Percentiles rank a stretch among this genome's conserved stretches.
These are phyloP conservation scores for Gremmenia infestans DNA, from an alignment of 2,329 filamentous ascomycete species.

Conservation along the genomic window DNA sequence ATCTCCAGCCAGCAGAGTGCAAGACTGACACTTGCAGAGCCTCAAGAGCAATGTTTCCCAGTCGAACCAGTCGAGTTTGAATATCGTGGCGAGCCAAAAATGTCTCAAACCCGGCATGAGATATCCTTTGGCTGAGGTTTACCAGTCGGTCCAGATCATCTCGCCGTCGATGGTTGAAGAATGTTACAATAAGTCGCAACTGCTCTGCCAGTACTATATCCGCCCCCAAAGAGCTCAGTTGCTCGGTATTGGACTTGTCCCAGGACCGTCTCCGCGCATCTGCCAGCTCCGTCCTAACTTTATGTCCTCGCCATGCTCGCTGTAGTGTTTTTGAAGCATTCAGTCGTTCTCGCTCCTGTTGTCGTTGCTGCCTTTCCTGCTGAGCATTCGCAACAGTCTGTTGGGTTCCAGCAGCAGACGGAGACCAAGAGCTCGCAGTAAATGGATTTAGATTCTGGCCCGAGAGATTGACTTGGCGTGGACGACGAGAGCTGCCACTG, in stretches of 20 bases:
- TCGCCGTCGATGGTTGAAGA: slow-evolving; percentile 40
- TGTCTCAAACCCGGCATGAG: slow-evolving; percentile 30
- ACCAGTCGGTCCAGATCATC: slow-evolving; percentile 47
- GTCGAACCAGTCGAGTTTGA: slow-evolving; percentile 18
- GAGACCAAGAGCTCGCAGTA: slow-evolving; percentile 54
- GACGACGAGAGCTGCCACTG: slow-evolving; percentile 78
- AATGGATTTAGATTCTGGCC: slow-evolving; percentile 81
- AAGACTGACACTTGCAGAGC: slow-evolving; percentile 26
- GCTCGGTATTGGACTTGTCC: slow-evolving; percentile 51
- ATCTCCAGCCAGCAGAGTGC: background rate
- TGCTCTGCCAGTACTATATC: slow-evolving; percentile 37
- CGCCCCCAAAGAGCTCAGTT: slow-evolving; percentile 15
- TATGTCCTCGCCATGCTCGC: slow-evolving; percentile 75
- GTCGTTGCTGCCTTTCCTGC: slow-evolving; percentile 74
- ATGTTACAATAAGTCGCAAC: slow-evolving; percentile 44
- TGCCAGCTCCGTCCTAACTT: slow-evolving; percentile 53
- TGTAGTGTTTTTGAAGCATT: slow-evolving; percentile 73
- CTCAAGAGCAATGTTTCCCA: slow-evolving; percentile 23
- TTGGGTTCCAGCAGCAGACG: slow-evolving; percentile 59
- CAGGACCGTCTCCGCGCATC: slow-evolving; percentile 54
- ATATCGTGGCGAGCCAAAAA: slow-evolving; percentile 29
- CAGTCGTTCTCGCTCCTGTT: slow-evolving; percentile 72
- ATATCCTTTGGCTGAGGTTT: slow-evolving; percentile 33
- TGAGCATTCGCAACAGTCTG: slow-evolving; percentile 81
- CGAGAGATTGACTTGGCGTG: slow-evolving; percentile 89